Evolutionary conservation across 2,329 filamentous ascomycete species (phyloP).

Genomic region (Colletotrichum sp.): DNA sequence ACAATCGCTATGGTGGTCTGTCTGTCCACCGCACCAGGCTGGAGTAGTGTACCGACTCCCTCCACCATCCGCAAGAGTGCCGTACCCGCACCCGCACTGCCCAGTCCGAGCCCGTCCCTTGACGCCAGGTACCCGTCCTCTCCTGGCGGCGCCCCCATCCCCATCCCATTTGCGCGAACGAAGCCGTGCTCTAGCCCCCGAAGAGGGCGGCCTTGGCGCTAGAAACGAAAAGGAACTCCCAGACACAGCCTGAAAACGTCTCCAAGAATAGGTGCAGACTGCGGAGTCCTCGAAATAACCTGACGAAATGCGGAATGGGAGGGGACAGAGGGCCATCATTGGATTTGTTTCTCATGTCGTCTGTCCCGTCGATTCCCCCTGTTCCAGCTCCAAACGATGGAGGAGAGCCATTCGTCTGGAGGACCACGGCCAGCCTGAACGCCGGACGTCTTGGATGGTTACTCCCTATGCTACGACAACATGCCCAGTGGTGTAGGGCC

Average conservation of each 20-base stretch:
- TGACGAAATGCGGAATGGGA: background rate
- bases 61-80: background rate
- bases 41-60: background rate
- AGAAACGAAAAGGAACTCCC: slow-evolving; percentile 11
- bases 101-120: slow-evolving; percentile 2
- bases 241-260: slow-evolving; percentile 2
- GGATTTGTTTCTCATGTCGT: background rate
- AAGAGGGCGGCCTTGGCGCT: slow-evolving; percentile 1
- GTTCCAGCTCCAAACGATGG: slow-evolving; percentile 1
- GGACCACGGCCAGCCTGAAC: background rate
- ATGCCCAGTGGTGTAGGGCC: background rate
- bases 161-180: background rate
- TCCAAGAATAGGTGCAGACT: background rate
- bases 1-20: background rate
- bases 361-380: background rate
- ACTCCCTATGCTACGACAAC: background rate
- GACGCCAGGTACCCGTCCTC: slow-evolving; percentile 12
- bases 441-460: background rate
- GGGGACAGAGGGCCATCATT: background rate
- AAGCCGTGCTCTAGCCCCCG: background rate
- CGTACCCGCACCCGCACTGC: background rate
- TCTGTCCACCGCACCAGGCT: background rate
- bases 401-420: background rate
- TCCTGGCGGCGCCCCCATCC: background rate
- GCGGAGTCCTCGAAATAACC: background rate